These are phyloP conservation scores for Penicillium sp. DNA, from an alignment of 2,329 filamentous ascomycete species.

Conservation along the genomic window DNA sequence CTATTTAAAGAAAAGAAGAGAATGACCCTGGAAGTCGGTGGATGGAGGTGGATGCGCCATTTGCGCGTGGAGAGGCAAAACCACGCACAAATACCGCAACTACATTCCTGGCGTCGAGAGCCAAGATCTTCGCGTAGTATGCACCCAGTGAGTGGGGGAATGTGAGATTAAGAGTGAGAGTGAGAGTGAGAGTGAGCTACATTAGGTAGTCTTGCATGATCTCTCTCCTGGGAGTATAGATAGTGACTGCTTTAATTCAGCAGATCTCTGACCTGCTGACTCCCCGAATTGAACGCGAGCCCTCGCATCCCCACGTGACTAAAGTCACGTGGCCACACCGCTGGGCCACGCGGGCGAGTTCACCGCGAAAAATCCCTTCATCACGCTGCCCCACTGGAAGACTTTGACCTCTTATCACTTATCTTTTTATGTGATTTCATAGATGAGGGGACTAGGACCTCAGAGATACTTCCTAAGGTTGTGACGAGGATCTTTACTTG, in stretches of 20 bases:
- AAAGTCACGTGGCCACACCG: slow-evolving; percentile 13
- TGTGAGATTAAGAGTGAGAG: slow-evolving; percentile 1
- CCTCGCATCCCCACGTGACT: slow-evolving; percentile 7
- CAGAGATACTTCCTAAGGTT: too few relatives aligned
- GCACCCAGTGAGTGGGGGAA: slow-evolving; percentile 6
- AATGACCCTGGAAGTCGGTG: slow-evolving; percentile 18
- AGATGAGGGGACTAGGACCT: too few relatives aligned
- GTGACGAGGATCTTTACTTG: too few relatives aligned
- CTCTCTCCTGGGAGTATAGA: too few relatives aligned
- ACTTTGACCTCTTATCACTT: slow-evolving; percentile 19
- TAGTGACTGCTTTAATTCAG: too few relatives aligned
- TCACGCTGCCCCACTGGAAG: slow-evolving; percentile 2
- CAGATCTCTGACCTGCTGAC: too few relatives aligned
- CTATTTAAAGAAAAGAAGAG: slow-evolving; percentile 8
- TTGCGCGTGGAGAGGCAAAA: slow-evolving; percentile 36
- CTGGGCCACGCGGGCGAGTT: slow-evolving; percentile 16
- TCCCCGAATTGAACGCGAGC: slow-evolving; percentile 19
- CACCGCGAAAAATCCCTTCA: slow-evolving; percentile 13
- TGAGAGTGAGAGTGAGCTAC: not conserved
- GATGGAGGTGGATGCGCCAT: slow-evolving; percentile 31
- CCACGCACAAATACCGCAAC: slow-evolving; percentile 42
- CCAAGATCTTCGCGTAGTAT: slow-evolving; percentile 21
- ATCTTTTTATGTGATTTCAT: slow-evolving; percentile 13
- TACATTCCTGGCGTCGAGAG: slow-evolving; percentile 24
- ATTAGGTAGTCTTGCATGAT: not conserved